Evolutionary conservation across 1,284 basidiomycete species (phyloP), one percentile per base, ranked within the genome.

Genomic region (Heimioporus retisporus): DNA sequence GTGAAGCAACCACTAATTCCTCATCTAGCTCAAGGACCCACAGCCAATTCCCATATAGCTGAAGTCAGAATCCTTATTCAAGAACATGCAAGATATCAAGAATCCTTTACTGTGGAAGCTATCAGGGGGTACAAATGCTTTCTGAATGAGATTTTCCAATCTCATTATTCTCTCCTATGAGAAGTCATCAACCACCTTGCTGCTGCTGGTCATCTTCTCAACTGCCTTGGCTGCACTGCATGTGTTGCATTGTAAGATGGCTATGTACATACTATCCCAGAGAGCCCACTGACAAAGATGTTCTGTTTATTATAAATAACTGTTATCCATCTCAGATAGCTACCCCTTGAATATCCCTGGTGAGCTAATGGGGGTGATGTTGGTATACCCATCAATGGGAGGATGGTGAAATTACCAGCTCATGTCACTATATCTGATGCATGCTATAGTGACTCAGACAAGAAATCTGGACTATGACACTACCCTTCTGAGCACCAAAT

Each of bases 1-100:
- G 25, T 48, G 53, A 60, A 65, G 28, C 53, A 15, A 60, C 58
- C 71, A 43, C 65, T 69, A 50, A 63, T 69, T 21, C 6, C 60
- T 56, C 51, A 63, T 61, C 55, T 67, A 95, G 93, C 55, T 98
- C 96, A 2, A 96, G 92, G 78, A 81, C 81, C 23, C 81, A 87
- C 35, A 88, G 90, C 57, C 87, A 97, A n/a, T 98, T 94, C 77
- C 93, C 28, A 93, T 61, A 91, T 96, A 0, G 95, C 96, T 0
- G 84, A 85, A 42, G 87, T 95, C 25, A 86, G 88, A 60, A 79
- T 81, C 23, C 88, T 94, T 79, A 78, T 93, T 2, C 86, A 93
- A 69, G 90, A 95, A 73, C 88, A 92, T 51, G 90, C 94, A 53
- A 94, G 91, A 74, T 90, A 88, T 67, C 87, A 88, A 69, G 97